Percentiles rank a stretch among this genome's conserved stretches.
These are phyloP conservation scores for Kwoniella bestiolae DNA, from an alignment of 768 basidiomycete genomes.

Conservation along the genomic window DNA sequence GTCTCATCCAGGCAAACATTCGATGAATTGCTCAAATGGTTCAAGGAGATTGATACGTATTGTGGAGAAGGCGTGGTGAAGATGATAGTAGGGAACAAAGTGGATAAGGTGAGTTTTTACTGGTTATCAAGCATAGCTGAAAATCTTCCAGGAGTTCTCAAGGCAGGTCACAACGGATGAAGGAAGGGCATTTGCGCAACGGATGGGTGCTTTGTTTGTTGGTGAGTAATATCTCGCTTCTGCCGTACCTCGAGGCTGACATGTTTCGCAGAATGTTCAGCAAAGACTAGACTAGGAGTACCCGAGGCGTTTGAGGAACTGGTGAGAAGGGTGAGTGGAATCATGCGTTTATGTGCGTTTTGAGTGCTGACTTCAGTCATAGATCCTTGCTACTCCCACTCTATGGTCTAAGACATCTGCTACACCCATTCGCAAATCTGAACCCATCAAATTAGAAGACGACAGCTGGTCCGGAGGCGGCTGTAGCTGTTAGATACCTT, in stretches of 20 bases:
- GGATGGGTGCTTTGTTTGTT: conserved; percentile 83
- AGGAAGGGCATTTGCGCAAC: conserved; percentile 75
- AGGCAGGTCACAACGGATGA: conserved; percentile 81
- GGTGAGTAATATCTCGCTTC: conserved; percentile 35
- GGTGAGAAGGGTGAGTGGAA: conserved; percentile 69
- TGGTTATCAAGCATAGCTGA: neutral
- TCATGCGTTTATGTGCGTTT: neutral
- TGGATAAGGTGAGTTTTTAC: conserved; percentile 72
- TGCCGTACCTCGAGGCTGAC: neutral
- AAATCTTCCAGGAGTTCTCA: conserved; percentile 72
- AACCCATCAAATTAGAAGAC: conserved; percentile 16
- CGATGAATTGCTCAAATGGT: conserved; percentile 91
- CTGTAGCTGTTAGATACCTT: conserved; percentile 18
- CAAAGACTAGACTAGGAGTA: conserved; percentile 87
- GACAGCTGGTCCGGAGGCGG: conserved; percentile 20
- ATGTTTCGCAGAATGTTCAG: conserved; percentile 71
- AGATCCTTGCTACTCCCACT: conserved; percentile 74
- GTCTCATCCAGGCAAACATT: conserved; percentile 90
- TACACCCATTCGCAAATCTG: neutral
- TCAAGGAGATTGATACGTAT: conserved; percentile 88
- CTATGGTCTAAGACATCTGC: conserved; percentile 63
- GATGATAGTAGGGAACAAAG: conserved; percentile 88
- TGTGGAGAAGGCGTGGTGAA: conserved; percentile 83
- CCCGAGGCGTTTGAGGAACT: conserved; percentile 75
- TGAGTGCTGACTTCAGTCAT: neutral